Evolutionary conservation across 2,329 filamentous ascomycete species (phyloP), one percentile per base, ranked within the genome.

Genomic region (Ophiostoma australiae): DNA sequence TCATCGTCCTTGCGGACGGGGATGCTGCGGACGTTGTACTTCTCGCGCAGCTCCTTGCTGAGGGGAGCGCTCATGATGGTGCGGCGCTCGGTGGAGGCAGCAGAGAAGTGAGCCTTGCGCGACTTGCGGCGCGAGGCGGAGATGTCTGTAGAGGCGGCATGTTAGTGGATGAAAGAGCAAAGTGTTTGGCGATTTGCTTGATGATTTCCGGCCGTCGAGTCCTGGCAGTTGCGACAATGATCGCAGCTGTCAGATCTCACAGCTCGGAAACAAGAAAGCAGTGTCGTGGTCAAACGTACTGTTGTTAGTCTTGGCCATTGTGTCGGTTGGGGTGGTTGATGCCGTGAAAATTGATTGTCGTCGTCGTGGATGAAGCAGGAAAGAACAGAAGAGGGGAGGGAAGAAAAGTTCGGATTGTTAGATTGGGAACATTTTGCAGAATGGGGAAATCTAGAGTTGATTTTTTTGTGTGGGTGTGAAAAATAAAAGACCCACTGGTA

Each of bases 1-100:
- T 97, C 93, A 85, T 97, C 92, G 82, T 97, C 94, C 87, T 97
- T 97, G 87, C 94, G 93, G 87, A 98, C 89, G 81, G 94, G 95
- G 83, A 97, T 97, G 83, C 89, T 90, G 87, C 93, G 93, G 83
- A 97, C 95, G 84, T 97, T 97, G 91, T 99, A 92, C 90, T 99
- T 95, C 86, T 97, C 94, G 82, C 93, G 91, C 82, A 99, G 90
- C 87, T 99, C 95, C 89, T 97, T 97, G 87, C 88, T 91, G 78
- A 97, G 89, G 79, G 92, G 91, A 78, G 95, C 94, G 86, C 91
- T 94, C 94, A 99, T 97, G 87, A 97, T 97, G 79, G 90, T 88
- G 82, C 95, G 93, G 84, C 95, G 94, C 82, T 92, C 88, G 86
- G 91, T 93, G 83, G 94, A 97, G 78, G 94, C 93, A 77, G 95